Conservation (phyloP, 2,329 filamentous ascomycete genomes). For the Aspergillus fischeri region DNA sequence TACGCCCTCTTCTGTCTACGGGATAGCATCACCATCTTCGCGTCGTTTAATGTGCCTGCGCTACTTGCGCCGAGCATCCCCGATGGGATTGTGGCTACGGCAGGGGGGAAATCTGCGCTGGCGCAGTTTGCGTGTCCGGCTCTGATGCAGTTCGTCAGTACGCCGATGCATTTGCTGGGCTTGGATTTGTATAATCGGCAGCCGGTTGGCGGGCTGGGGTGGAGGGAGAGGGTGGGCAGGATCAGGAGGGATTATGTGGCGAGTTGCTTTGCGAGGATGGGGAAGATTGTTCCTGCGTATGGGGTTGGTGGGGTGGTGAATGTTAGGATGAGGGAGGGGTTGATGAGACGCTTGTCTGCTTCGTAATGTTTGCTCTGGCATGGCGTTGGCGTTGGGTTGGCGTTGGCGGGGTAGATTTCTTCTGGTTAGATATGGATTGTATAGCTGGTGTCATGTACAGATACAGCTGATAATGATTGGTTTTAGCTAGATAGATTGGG, state of each 20-base stretch:
- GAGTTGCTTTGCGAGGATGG: conserved; percentile 71
- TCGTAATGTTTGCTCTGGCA: background rate
- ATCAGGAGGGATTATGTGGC: conserved; percentile 73
- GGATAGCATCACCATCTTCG: conserved; percentile 86
- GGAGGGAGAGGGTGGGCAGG: conserved; percentile 59
- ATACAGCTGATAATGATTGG: background rate
- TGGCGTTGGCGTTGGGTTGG: background rate
- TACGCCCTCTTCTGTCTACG: conserved; percentile 76
- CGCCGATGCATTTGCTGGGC: conserved; percentile 79
- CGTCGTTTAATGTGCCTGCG: conserved; percentile 83
- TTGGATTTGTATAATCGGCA: conserved; percentile 79
- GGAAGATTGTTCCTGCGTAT: conserved; percentile 83
- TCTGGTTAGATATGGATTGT: too few species aligned
- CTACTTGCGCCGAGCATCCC: conserved; percentile 68
- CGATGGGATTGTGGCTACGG: conserved; percentile 45
- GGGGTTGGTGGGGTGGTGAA: conserved; percentile 87
- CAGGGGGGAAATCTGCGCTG: conserved; percentile 51
- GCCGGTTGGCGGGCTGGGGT: conserved; percentile 39
- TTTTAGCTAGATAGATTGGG: background rate
- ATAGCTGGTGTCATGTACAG: background rate
- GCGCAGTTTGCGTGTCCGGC: conserved; percentile 82
- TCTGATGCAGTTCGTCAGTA: conserved; percentile 71
- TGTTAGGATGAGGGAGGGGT: conserved; percentile 59
- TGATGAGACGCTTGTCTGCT: conserved; percentile 62
- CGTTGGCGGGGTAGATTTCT: too few species aligned